phyloP scores from a whole-genome alignment of 1,139 yeast species.

The Saccharomyces hybrid region DNA sequence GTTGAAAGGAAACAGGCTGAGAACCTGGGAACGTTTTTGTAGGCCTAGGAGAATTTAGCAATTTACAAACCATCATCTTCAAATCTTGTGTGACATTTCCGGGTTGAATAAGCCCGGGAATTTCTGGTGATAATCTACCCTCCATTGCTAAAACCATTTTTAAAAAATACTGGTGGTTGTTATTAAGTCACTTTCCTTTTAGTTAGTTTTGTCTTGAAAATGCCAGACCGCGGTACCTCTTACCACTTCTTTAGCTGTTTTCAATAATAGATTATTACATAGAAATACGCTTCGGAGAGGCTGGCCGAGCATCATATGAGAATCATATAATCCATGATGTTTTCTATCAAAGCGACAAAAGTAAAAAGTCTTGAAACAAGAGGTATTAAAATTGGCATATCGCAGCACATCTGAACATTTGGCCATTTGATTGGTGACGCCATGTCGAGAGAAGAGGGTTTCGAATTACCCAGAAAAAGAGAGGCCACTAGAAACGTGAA shows the following conservation, averaged over 20 bases:
- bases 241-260: neutral
- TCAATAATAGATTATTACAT: neutral
- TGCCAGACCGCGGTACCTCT: neutral
- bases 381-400: neutral
- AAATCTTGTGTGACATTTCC: constrained; percentile 63
- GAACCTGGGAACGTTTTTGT: constrained; percentile 65
- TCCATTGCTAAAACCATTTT: constrained; percentile 18
- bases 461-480: constrained; percentile 14
- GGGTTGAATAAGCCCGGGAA: constrained; percentile 77
- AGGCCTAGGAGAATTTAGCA: constrained; percentile 42
- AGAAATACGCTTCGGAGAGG: neutral
- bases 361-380: too few relatives aligned
- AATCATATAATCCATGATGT: neutral
- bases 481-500: constrained; percentile 29
- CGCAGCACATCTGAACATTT: neutral
- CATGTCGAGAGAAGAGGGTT: neutral
- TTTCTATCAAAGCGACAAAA: neutral
- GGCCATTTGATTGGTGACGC: neutral
- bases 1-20: constrained; percentile 88
- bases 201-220: neutral
- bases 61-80: constrained; percentile 59
- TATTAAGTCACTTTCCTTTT: neutral
- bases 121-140: constrained; percentile 65
- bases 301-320: neutral
- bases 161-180: neutral